Evolutionary conservation across 257 asterid genomes (phyloP), one percentile per base, ranked within the genome.

Genomic region (Solanum habrochaites): DNA sequence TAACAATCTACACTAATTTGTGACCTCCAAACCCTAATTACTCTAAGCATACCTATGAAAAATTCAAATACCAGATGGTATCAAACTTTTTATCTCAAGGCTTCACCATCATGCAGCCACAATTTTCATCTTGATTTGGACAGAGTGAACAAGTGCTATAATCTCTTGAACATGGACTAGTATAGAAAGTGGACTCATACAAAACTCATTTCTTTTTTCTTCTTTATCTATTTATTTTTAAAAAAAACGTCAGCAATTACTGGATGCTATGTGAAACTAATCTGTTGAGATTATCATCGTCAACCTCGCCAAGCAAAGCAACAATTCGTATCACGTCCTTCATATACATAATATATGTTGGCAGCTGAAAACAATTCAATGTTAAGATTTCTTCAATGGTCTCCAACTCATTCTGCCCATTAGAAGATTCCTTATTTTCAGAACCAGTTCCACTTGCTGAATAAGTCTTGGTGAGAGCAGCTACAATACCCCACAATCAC

Each of bases 281-380:
- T 98, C 98, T 91, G 96, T 95, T 95, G 70, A 96, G 93, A 88
- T 90, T 92, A 75, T 88, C 92, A 86, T 94, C 96, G 13, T 92
- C 96, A 85, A 94, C 91, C 81, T 88, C 92, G 83, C 97, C 98
- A 86, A 96, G 98, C 64, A 93, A 90, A 69, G 97, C 98, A 90
- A 94, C 97, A 77, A 93, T 39, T 77, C 98, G 98, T 11, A 94
- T 72, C 90, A 94, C 93, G 81, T 94, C 98, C 87, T 93, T 92
- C 56, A 89, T 87, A 86, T 88, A 87, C 35, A 91, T 86, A 83
- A 91, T 71, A 67, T 90, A 92, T 70, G 21, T 74, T 90, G 72
- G 92, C 89, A 94, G 88, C 87, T 87, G 91, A 81, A 88, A 91
- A 47, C 91, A 21, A 11, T 58, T 4, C 5, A 8, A 89, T 88